phyloP scores from a whole-genome alignment of 2,329 filamentous ascomycete genomes.

The Fusarium austroafricanum region DNA sequence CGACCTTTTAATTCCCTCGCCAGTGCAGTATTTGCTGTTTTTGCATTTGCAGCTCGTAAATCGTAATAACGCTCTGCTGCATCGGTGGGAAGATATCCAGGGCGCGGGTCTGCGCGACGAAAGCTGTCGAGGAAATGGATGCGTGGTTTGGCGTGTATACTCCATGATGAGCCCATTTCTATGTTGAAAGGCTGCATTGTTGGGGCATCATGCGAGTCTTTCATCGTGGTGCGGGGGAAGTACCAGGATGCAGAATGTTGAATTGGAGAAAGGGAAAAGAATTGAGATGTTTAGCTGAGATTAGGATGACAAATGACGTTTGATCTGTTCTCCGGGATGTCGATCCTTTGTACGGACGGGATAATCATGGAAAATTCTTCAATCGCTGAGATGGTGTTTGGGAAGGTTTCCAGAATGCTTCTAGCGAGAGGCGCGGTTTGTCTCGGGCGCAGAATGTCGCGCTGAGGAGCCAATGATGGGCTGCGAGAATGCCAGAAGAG shows the following conservation, averaged over 20 bases:
- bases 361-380: not conserved
- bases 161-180: slow-evolving; percentile 23
- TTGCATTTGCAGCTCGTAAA: slow-evolving; percentile 69
- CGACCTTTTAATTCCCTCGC: slow-evolving; percentile 82
- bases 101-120: slow-evolving; percentile 33
- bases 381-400: slow-evolving; percentile 8
- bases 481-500: not conserved
- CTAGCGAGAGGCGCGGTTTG: slow-evolving; percentile 3
- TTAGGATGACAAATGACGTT: slow-evolving; percentile 3
- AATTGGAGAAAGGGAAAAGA: not conserved
- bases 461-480: not conserved
- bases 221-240: slow-evolving; percentile 9
- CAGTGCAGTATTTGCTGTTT: slow-evolving; percentile 81
- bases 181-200: slow-evolving; percentile 28
- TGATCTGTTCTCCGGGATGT: not conserved
- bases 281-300: too few relatives aligned
- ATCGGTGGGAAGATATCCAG: slow-evolving; percentile 34
- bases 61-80: slow-evolving; percentile 62
- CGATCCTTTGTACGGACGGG: slow-evolving; percentile 15
- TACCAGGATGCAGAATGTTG: too few relatives aligned
- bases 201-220: slow-evolving; percentile 38
- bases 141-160: slow-evolving; percentile 16
- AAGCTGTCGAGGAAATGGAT: slow-evolving; percentile 36
- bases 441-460: not conserved
- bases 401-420: slow-evolving; percentile 31